Evolutionary conservation across 768 basidiomycete genomes (phyloP).

Genomic region (Lepiota venenata): DNA sequence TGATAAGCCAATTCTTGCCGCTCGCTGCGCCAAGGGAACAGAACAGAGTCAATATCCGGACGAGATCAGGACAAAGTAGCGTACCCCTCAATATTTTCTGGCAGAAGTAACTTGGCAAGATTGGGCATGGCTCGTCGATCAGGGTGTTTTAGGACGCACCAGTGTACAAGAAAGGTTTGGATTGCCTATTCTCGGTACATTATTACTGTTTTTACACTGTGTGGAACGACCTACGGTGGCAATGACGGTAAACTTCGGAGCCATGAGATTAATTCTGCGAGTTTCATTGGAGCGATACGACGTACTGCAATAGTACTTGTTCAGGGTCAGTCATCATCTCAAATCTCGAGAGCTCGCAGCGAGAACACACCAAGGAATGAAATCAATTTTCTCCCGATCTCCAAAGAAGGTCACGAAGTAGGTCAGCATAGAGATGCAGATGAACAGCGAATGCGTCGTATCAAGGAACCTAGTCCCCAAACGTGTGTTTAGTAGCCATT

Average conservation of each 20-base stretch:
- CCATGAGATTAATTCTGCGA: background rate
- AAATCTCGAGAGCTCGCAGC: background rate
- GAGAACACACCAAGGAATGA: slow-evolving; percentile 38
- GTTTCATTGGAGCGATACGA: background rate
- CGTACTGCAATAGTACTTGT: slow-evolving; percentile 37
- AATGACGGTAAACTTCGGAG: slow-evolving; percentile 30
- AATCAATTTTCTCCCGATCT: slow-evolving; percentile 30
- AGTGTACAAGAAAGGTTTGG: slow-evolving; percentile 48
- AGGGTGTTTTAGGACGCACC: slow-evolving; percentile 26
- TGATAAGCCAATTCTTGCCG: slow-evolving; percentile 28
- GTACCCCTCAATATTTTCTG: slow-evolving; percentile 15
- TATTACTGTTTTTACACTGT: background rate
- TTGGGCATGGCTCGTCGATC: background rate
- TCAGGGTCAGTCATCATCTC: background rate
- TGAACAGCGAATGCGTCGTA: slow-evolving; percentile 35
- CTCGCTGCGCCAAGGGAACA: slow-evolving; percentile 34
- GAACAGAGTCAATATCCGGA: slow-evolving; percentile 2
- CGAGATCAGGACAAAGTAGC: background rate
- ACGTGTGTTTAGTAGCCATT: background rate
- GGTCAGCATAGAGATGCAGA: slow-evolving; percentile 37
- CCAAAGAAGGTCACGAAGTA: slow-evolving; percentile 45
- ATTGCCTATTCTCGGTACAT: slow-evolving; percentile 27
- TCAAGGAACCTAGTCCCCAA: slow-evolving; percentile 28
- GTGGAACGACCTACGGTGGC: slow-evolving; percentile 25
- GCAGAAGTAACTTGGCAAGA: slow-evolving; percentile 15